Base-by-base conservation (phyloP, 2,329 filamentous ascomycete genomes). In the Ophiostoma sp. region DNA sequence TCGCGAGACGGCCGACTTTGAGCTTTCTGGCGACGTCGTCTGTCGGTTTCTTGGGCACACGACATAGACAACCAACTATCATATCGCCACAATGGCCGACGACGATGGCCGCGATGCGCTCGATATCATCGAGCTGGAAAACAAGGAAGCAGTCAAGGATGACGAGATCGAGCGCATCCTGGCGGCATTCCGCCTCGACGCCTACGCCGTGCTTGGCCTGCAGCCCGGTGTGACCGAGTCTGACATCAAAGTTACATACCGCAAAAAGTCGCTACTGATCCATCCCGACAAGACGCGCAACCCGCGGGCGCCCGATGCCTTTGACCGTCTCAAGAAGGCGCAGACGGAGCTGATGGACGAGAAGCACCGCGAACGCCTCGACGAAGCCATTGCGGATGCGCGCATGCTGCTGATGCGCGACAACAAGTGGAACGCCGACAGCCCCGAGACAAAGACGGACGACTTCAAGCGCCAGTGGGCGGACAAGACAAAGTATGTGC, bases 241-340 rank as follows among this genome's bases (percentile, higher is more conserved):
- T 72, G 95, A 98, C 81, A 98, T 99, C 84, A 98, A 97, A 81
- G 84, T 90, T 75, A 87, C 87, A 75, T 99, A 98, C 82, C 94
- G 95, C 83, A 94, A 93, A 76, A 98, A 97, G 81, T 99, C 95
- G n/a, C 89, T 99, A 71, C 89, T 99, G 67, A 98, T 99, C 83
- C 95, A 99, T 83, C 95, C 95, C 7, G 95, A 99, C 83, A 99
- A 99, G 80, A 97, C 95, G 70, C 89, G 89, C 77, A 98, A 99
- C 78, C 90, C 93, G 0, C 87, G 85, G 67, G 95, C 95, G 0
- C 94, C 95, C 3, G 95, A 98, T 76, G 95, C 95, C 74, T 99
- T 99, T 78, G 95, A 99, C 81, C 89, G 94, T 11, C 86, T 99
- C 36, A 97, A 97, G 77, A 97, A 98, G 81, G 95, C 95, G 0